A percentile compares a stretch with the other conserved stretches of the same genome.
These are phyloP conservation scores for Talaromyces sp. DNA, from an alignment of 2,329 filamentous ascomycete genomes.

Conservation along the genomic window DNA sequence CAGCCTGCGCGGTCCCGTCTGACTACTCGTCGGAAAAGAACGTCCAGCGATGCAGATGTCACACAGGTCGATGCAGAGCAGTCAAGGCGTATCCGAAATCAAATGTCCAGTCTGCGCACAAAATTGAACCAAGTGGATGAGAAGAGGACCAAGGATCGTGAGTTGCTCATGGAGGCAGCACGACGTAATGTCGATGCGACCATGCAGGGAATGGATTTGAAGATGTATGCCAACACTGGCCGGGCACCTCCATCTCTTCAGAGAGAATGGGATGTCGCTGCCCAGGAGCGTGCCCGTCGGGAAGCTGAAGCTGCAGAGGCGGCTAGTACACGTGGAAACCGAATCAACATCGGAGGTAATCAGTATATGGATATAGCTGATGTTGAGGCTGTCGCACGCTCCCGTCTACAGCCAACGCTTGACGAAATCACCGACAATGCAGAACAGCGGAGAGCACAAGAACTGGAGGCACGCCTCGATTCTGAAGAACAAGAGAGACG, in stretches of 20 bases:
- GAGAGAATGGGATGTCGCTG: slow-evolving; percentile 78
- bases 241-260: slow-evolving; percentile 69
- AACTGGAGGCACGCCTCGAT: slow-evolving; percentile 65
- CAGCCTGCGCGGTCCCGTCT: slow-evolving; percentile 51
- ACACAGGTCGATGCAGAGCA: slow-evolving; percentile 66
- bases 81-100: slow-evolving; percentile 71
- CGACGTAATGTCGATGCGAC: slow-evolving; percentile 82
- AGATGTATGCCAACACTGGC: slow-evolving; percentile 75
- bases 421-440: slow-evolving; percentile 83
- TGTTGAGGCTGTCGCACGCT: slow-evolving; percentile 76
- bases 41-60: slow-evolving; percentile 66
- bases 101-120: slow-evolving; percentile 78
- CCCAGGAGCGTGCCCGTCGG: slow-evolving; percentile 66
- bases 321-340: slow-evolving; percentile 59
- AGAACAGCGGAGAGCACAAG: slow-evolving; percentile 69
- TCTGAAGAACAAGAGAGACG: slow-evolving; percentile 66
- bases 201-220: slow-evolving; percentile 79
- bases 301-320: slow-evolving; percentile 66
- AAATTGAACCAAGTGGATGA: slow-evolving; percentile 53
- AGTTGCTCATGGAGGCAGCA: slow-evolving; percentile 73
- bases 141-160: slow-evolving; percentile 69
- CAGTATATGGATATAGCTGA: slow-evolving; percentile 77
- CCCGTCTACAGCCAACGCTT: slow-evolving; percentile 77
- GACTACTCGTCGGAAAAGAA: slow-evolving; percentile 62
- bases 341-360: slow-evolving; percentile 73